These are phyloP conservation scores for Cardiospermum halicacabum DNA, from an alignment of 345 rosid species.

Conservation along the genomic window DNA sequence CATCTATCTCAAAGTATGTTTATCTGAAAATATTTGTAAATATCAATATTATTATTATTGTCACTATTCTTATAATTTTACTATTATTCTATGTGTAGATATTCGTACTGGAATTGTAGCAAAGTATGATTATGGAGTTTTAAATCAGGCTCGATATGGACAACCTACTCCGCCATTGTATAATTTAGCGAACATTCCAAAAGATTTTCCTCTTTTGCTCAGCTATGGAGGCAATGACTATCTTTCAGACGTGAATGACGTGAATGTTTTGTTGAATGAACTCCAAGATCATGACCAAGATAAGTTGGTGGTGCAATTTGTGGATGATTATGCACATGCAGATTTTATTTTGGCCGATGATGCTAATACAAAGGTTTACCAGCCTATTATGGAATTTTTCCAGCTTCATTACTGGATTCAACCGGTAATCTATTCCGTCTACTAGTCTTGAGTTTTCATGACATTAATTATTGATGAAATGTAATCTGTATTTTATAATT, in stretches of 20 bases:
- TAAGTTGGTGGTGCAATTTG: constrained; percentile 33
- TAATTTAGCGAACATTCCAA: constrained; percentile 41
- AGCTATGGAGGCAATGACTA: constrained; percentile 44
- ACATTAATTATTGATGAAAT: neutral
- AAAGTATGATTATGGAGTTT: constrained; percentile 44
- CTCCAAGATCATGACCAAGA: constrained; percentile 36
- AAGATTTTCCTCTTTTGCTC: constrained; percentile 38
- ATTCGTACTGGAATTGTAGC: constrained; percentile 35
- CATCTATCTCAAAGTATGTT: constrained; percentile 55
- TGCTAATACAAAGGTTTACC: constrained; percentile 35
- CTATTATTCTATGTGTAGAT: constrained; percentile 25
- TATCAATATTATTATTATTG: neutral
- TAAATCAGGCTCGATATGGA: constrained; percentile 33
- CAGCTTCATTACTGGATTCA: constrained; percentile 15
- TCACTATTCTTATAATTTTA: neutral
- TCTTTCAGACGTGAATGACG: constrained; percentile 39
- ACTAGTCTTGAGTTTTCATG: neutral
- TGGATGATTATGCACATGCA: constrained; percentile 38
- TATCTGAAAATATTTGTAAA: no score
- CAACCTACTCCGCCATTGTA: constrained; percentile 49
- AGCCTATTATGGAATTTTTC: constrained; percentile 41
- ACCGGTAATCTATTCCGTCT: no score
- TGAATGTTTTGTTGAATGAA: constrained; percentile 26
- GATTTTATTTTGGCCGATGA: constrained; percentile 40
- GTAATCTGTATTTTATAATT: no score